These are phyloP conservation scores for Hanseniaspora taiwanica DNA, from an alignment of 805 yeast species.

Conservation along the genomic window DNA sequence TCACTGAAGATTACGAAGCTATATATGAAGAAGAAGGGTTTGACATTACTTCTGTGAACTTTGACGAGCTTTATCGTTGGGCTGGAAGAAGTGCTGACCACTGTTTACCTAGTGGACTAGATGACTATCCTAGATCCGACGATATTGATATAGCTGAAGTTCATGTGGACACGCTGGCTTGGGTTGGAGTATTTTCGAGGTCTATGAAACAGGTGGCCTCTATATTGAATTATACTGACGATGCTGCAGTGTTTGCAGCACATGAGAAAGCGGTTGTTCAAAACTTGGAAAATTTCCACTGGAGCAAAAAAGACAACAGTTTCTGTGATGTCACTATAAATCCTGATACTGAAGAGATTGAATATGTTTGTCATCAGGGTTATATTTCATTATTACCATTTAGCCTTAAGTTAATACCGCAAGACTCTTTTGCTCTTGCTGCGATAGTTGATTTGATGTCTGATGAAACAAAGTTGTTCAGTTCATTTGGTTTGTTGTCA, in stretches of 20 bases:
- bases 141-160: conserved; percentile 80
- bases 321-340: conserved; percentile 80
- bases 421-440: conserved; percentile 32
- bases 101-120: conserved; percentile 86
- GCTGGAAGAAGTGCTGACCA: conserved; percentile 78
- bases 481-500: conserved; percentile 69
- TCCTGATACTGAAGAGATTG: conserved; percentile 49
- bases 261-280: conserved; percentile 43
- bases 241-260: conserved; percentile 36
- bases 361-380: conserved; percentile 77
- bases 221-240: conserved; percentile 44
- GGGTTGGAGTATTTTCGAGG: conserved; percentile 90
- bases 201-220: conserved; percentile 66
- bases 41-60: conserved; percentile 20
- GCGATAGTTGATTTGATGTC: conserved; percentile 43
- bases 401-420: conserved; percentile 49
- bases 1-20: conserved; percentile 49
- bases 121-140: conserved; percentile 83
- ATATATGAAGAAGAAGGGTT: conserved; percentile 14
- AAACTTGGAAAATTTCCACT: conserved; percentile 65
- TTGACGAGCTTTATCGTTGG: conserved; percentile 75
- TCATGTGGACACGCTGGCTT: conserved; percentile 76
- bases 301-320: conserved; percentile 52
- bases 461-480: conserved; percentile 66
- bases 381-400: conserved; percentile 83